Conservation (phyloP, 2,329 filamentous ascomycete genomes). For the Cladosporium sp. region DNA sequence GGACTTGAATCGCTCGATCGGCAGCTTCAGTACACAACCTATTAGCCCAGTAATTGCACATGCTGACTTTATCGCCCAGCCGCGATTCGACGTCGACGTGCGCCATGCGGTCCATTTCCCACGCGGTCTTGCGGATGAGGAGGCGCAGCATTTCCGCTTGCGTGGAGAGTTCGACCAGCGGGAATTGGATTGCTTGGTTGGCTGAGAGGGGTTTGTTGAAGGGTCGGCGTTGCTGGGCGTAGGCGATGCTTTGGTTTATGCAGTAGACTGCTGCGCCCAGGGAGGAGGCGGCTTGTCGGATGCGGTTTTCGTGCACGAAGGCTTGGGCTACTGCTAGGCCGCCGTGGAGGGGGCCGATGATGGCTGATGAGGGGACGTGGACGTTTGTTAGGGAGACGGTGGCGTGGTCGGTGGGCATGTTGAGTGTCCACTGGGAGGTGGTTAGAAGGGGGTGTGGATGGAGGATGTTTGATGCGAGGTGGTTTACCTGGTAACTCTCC, state of each 20-base stretch:
- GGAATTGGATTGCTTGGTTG: conserved; percentile 62
- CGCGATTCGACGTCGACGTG: conserved; percentile 52
- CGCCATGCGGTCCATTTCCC: conserved; percentile 56
- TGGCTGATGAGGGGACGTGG: conserved; percentile 49
- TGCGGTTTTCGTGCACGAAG: conserved; percentile 62
- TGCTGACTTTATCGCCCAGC: conserved; percentile 58
- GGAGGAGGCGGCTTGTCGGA: conserved; percentile 59
- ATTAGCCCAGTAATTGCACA: conserved; percentile 65
- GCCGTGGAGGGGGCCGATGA: conserved; percentile 50
- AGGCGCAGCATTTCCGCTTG: conserved; percentile 59
- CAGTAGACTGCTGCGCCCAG: conserved; percentile 58
- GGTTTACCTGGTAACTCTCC: conserved; percentile 55
- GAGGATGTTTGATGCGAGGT: too few species aligned
- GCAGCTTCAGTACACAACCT: conserved; percentile 56
- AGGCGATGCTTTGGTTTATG: conserved; percentile 52
- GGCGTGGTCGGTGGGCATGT: conserved; percentile 63
- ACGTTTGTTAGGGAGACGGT: conserved; percentile 55
- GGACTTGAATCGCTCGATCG: conserved; percentile 58
- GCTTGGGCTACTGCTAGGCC: conserved; percentile 59
- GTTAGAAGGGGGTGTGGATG: too few species aligned
- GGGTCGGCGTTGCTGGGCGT: conserved; percentile 51
- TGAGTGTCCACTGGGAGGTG: conserved; percentile 60
- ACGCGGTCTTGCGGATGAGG: conserved; percentile 57
- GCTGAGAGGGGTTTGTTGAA: conserved; percentile 54
- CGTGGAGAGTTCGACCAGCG: conserved; percentile 57